Conservation (phyloP, 768 basidiomycete species). For the Auriscalpium orientale region DNA sequence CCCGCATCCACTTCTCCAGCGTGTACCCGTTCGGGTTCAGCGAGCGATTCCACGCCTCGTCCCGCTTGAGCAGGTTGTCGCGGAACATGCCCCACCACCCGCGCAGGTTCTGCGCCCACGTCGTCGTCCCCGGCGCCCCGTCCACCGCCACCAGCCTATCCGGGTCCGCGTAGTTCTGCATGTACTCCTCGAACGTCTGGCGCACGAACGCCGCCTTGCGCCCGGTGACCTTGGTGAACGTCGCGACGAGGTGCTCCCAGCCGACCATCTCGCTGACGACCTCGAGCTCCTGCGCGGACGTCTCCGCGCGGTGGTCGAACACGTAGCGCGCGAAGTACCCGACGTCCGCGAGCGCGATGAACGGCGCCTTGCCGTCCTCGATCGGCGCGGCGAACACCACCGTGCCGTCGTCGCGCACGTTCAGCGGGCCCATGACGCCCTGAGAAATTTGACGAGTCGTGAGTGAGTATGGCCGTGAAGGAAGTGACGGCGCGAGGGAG, state of each 20-base stretch:
- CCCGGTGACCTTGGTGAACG: slow-evolving; percentile 21
- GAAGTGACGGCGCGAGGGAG: not conserved
- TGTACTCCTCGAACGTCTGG: slow-evolving; percentile 16
- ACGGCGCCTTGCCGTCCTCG: too few relatives aligned
- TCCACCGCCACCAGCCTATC: slow-evolving; percentile 19
- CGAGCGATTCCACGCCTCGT: slow-evolving; percentile 36
- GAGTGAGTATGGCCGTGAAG: not conserved
- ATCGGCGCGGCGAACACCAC: too few relatives aligned
- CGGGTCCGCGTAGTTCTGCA: slow-evolving; percentile 7
- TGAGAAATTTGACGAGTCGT: too few relatives aligned
- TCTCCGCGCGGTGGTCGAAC: too few relatives aligned
- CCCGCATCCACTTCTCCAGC: not conserved
- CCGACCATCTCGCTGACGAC: too few relatives aligned
- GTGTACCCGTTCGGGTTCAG: too few relatives aligned
- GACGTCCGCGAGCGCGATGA: too few relatives aligned
- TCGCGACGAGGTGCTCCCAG: slow-evolving; percentile 16
- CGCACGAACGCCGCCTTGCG: slow-evolving; percentile 13
- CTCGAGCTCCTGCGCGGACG: slow-evolving; percentile 19
- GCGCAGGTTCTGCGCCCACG: slow-evolving; percentile 30
- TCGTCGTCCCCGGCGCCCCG: slow-evolving; percentile 10
- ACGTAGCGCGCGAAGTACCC: too few relatives aligned
- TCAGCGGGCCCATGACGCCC: slow-evolving; percentile 18
- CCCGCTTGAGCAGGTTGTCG: slow-evolving; percentile 35
- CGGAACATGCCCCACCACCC: slow-evolving; percentile 36
- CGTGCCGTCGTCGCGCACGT: too few relatives aligned